Conservation (phyloP, 1,139 yeast genomes). For the Candida glucosophila region DNA sequence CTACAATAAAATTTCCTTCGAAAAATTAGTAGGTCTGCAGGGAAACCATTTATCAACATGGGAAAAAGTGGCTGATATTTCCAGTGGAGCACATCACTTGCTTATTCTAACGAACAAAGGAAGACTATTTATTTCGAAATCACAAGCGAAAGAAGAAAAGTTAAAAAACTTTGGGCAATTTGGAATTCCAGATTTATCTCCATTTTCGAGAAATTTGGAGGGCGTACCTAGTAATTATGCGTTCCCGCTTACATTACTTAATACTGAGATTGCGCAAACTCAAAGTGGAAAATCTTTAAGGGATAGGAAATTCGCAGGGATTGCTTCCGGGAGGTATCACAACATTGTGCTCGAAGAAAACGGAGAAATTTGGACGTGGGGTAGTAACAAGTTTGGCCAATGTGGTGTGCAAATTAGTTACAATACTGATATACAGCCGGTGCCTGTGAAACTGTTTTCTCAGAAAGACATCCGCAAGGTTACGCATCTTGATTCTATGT, state of each 20-base stretch:
- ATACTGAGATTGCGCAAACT: constrained; percentile 20
- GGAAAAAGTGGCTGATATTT: constrained; percentile 43
- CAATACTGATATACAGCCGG: constrained; percentile 57
- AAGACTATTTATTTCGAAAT: constrained; percentile 53
- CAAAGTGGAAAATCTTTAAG: constrained; percentile 15
- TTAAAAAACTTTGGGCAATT: constrained; percentile 61
- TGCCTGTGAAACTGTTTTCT: constrained; percentile 49
- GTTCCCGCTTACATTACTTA: constrained; percentile 27
- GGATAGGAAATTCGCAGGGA: constrained; percentile 42
- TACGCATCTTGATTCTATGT: constrained; percentile 23
- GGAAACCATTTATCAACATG: constrained; percentile 17
- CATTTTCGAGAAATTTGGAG: constrained; percentile 28
- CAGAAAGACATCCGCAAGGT: constrained; percentile 13
- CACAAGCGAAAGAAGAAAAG: constrained; percentile 27
- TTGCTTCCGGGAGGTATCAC: constrained; percentile 72
- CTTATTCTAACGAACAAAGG: constrained; percentile 56
- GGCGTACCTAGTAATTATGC: constrained; percentile 19
- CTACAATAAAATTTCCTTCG: constrained; percentile 7
- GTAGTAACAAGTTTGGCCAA: constrained; percentile 75
- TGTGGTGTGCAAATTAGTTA: constrained; percentile 64
- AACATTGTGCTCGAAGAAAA: constrained; percentile 54
- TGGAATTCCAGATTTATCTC: constrained; percentile 69
- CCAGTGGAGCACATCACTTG: constrained; percentile 61
- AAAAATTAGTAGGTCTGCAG: constrained; percentile 1
- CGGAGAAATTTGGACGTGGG: constrained; percentile 76